Evolutionary conservation across 768 basidiomycete genomes (phyloP), one percentile per base, ranked within the genome.

Genomic region (Megacollybia marginata): DNA sequence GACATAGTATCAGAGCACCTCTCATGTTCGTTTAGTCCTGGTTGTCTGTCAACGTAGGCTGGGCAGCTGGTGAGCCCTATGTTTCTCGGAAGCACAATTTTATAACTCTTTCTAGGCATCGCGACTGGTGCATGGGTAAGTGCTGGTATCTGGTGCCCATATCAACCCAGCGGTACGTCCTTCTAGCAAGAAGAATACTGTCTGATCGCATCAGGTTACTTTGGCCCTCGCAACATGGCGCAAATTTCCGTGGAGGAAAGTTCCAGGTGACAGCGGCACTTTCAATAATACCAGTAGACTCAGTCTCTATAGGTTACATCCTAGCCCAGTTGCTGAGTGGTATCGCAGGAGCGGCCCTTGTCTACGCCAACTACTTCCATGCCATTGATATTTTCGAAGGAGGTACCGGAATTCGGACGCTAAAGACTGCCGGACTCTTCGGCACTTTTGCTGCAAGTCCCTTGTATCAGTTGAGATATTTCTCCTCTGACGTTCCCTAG

Each of bases 181-280:
- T 15, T 5, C 38, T 40, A 15, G 15, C 38, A 13, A 18, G 5
- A 36, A 36, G 8, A 8, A 15, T 40, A 48, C 15, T 40, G 15
- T 23, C 44, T 15, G 23, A 13, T 13, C 34, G 46, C 18, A 32
- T 35, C 44, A 84, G 82, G 73, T 90, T 20, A 92, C 89, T 15
- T 64, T 92, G 46, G 73, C 80, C 12, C 58, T 89, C 42, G 85
- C 85, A 4, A 69, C 78, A 2, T 80, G 81, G 62, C 79, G 88
- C 54, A 74, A 72, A 44, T 90, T 92, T 64, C 86, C 89, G 0
- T 85, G 85, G 83, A 74, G 72, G 55, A 91, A 91, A 61, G 89
- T 89, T 0, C 89, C 89, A 0, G 72, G 56, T 70, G 23, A 28
- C 23, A 28, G 23, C 23, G 23, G 23, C 23, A 6, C 23, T 28